Conservation (phyloP, 1,139 yeast species). For the Geotrichum phurueaensis region DNA sequence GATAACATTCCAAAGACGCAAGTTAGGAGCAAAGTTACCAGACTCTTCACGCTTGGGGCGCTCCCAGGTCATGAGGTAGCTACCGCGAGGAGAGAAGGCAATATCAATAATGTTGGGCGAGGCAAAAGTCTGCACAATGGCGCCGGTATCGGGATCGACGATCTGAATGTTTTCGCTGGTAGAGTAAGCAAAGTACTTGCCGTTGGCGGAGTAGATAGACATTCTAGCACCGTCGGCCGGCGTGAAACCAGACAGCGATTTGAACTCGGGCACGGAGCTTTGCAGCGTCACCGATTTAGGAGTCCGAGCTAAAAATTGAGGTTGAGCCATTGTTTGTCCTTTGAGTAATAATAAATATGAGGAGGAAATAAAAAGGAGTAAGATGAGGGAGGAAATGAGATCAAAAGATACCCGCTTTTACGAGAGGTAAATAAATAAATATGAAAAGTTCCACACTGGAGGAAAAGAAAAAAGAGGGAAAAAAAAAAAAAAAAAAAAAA, state of each 20-base stretch:
- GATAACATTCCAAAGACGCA: constrained; percentile 57
- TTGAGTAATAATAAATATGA: not conserved
- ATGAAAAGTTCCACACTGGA: not conserved
- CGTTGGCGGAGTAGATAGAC: constrained; percentile 44
- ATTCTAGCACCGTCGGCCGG: constrained; percentile 33
- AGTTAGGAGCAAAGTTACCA: constrained; percentile 71
- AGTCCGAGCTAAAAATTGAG: constrained; percentile 44
- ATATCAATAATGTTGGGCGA: constrained; percentile 68
- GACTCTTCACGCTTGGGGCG: constrained; percentile 58
- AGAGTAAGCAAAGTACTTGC: constrained; percentile 46
- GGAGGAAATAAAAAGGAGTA: not conserved
- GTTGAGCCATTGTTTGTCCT: constrained; percentile 1
- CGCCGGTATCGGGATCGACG: constrained; percentile 50
- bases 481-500: not conserved
- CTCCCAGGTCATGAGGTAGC: constrained; percentile 82
- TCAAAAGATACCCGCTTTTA: not conserved
- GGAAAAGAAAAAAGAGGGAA: not conserved
- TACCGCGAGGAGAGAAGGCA: constrained; percentile 84
- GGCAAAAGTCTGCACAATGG: constrained; percentile 42
- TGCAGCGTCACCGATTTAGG: constrained; percentile 58
- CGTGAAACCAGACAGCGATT: constrained; percentile 26
- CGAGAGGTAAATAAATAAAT: not conserved
- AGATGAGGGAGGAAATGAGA: not conserved
- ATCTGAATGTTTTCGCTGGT: constrained; percentile 47
- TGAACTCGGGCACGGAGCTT: constrained; percentile 46